Conservation (phyloP, 108 stramenopile genomes). For the Cyclotella distinguenda region DNA sequence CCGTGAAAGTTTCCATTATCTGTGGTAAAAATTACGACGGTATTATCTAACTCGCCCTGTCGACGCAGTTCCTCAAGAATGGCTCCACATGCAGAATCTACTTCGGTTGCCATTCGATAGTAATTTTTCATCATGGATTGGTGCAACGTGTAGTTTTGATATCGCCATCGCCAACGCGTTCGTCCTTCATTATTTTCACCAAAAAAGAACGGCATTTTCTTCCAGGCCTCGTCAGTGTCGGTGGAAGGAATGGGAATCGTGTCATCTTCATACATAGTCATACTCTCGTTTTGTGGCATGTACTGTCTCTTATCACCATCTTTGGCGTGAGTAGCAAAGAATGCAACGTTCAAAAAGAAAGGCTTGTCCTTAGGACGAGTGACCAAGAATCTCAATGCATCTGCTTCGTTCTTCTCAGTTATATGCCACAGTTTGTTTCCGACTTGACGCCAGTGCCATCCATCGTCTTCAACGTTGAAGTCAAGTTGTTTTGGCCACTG, state of each 20-base stretch:
- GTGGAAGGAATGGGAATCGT: conserved; percentile 57
- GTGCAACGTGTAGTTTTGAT: conserved; percentile 50
- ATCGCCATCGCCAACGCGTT: conserved; percentile 56
- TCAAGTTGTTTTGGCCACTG: conserved; percentile 24
- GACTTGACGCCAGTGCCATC: conserved; percentile 40
- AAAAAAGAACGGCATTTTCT: conserved; percentile 58
- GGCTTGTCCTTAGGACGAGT: conserved; percentile 59
- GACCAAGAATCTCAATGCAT: conserved; percentile 58
- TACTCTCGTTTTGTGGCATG: conserved; percentile 47
- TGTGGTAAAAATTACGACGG: conserved; percentile 80
- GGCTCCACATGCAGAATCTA: conserved; percentile 42
- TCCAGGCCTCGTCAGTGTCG: conserved; percentile 38
- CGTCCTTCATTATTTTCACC: conserved; percentile 64
- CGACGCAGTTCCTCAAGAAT: conserved; percentile 59
- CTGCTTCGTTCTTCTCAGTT: conserved; percentile 67
- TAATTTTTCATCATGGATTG: conserved; percentile 74
- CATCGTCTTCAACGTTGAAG: conserved; percentile 49
- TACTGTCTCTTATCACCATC: conserved; percentile 47
- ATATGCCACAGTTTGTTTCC: conserved; percentile 49
- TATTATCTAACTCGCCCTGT: conserved; percentile 60
- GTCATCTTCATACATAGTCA: conserved; percentile 53
- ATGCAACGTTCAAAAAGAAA: conserved; percentile 72
- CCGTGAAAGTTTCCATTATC: conserved; percentile 84
- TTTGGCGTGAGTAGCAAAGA: conserved; percentile 74
- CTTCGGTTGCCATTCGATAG: conserved; percentile 65